Base-by-base conservation (phyloP, 2,329 filamentous ascomycete species). In the Verticillium isaacii region DNA sequence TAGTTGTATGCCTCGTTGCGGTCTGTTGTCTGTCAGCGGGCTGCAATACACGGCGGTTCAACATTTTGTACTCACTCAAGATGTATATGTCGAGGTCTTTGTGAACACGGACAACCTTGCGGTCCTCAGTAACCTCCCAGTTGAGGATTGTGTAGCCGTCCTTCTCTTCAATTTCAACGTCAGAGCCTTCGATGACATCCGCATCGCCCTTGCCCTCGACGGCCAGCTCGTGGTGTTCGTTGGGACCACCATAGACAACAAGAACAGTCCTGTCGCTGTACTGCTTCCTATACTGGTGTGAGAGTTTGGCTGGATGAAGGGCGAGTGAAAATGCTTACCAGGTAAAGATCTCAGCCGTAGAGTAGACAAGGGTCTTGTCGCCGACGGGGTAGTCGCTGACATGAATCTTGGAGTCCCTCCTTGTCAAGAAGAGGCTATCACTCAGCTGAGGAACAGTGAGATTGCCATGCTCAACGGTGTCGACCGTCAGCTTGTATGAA, bases 261-360 rank as follows among this genome's bases (percentile, higher is more conserved):
- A 89, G 71, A 0, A 85, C 80, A 17, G 82, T 86, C 70, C 82
- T 82, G 56, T 81, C 74, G 1, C 77, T 78, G 64, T 86, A 86
- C 64, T 84, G 80, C 71, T 89, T 86, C 82, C 64, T 66, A 34
- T 11, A 1, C 32, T 7, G 5, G 7, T 64, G 56, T 57, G 23
- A 59, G 11, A 2, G 32, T 3, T 9, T 15, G 9, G 2, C 3
- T 9, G 8, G 2, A 1, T 2, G 32, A 4, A 2, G 19, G 12
- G 7, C 29, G 25, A 17, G 9, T 11, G 8, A 32, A 4, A 14
- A 0, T 12, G 39, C 52, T 14, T 52, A 61, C 58, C 85, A 88
- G 0, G 85, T 89, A 65, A 86, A 85, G 59, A 90, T 81, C 68
- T 90, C 87, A 0, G 85, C 85, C 5, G 87, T 86, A 0, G 85